These are phyloP conservation scores for Pisolithus sp. DNA, from an alignment of 768 basidiomycete genomes.

Conservation along the genomic window DNA sequence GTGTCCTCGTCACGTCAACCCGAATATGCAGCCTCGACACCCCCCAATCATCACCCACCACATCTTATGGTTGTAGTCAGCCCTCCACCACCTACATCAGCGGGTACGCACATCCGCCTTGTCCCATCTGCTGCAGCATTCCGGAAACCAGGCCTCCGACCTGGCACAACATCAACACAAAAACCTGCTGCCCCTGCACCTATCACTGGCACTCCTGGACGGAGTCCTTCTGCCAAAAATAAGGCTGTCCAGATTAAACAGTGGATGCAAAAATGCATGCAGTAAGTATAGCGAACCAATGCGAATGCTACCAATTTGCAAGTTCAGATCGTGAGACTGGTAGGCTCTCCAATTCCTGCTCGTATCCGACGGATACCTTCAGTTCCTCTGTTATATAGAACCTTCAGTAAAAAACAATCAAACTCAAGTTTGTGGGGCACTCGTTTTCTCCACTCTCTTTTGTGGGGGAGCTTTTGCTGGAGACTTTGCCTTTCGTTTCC, in stretches of 20 bases:
- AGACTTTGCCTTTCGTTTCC: conserved; percentile 61
- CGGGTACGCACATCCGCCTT: conserved; percentile 67
- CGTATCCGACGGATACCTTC: conserved; percentile 93
- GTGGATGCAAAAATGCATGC: not conserved
- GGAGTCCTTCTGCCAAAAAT: conserved; percentile 37
- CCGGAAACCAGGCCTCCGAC: conserved; percentile 35
- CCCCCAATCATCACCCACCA: conserved; percentile 14
- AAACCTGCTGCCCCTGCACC: conserved; percentile 11
- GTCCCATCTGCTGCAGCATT: conserved; percentile 72
- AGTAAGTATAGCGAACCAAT: not conserved
- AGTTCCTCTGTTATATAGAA: conserved; percentile 48
- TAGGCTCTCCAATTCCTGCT: conserved; percentile 77
- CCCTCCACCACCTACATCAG: conserved; percentile 34
- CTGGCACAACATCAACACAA: conserved; percentile 16
- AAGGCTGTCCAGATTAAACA: not conserved
- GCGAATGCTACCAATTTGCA: conserved; percentile 44
- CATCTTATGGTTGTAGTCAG: conserved; percentile 46
- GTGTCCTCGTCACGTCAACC: conserved; percentile 27
- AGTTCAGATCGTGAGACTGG: conserved; percentile 47
- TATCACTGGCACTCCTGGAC: conserved; percentile 13
- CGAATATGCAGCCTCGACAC: conserved; percentile 12
- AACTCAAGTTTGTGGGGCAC: conserved; percentile 32
- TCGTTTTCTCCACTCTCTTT: conserved; percentile 56
- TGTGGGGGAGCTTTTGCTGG: conserved; percentile 36
- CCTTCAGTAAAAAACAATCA: conserved; percentile 8